Percentiles rank a stretch among this genome's conserved stretches.
Conservation (phyloP, 1,284 basidiomycete genomes). For the Moesziomyces parantarcticus region DNA sequence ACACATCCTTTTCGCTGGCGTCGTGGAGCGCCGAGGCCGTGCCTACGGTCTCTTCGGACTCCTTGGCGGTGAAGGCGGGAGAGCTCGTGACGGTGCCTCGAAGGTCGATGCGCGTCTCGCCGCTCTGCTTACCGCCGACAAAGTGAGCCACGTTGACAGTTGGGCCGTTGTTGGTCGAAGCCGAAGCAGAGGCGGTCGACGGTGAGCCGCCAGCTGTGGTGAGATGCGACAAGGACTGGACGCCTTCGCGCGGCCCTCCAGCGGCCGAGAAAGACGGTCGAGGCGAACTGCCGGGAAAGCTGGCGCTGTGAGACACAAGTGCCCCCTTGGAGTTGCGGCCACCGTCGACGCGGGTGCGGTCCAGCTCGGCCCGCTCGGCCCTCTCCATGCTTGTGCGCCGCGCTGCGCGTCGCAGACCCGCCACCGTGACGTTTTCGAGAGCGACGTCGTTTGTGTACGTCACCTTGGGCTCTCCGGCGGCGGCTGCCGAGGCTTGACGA, state of each 20-base stretch:
- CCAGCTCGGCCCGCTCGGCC: constrained; percentile 14
- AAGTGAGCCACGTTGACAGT: constrained; percentile 50
- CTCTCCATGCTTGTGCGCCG: constrained; percentile 50
- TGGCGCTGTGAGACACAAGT: constrained; percentile 42
- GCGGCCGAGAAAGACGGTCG: constrained; percentile 31
- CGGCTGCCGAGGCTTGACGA: constrained; percentile 23
- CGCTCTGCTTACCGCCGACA: constrained; percentile 35
- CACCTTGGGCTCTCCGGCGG: constrained; percentile 10
- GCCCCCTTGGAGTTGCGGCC: constrained; percentile 14
- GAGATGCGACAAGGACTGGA: constrained; percentile 30
- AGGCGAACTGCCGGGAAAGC: constrained; percentile 45
- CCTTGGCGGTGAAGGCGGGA: constrained; percentile 8
- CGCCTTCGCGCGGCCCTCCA: constrained; percentile 38
- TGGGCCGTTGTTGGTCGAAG: constrained; percentile 38
- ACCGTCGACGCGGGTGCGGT: constrained; percentile 17
- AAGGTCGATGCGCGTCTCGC: constrained; percentile 53
- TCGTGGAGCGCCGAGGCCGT: constrained; percentile 8
- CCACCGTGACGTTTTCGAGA: constrained; percentile 45
- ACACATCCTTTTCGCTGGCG: constrained; percentile 27
- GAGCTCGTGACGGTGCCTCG: constrained; percentile 45
- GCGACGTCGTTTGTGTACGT: constrained; percentile 14
- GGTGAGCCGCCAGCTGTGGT: constrained; percentile 7
- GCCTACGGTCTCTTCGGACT: constrained; percentile 1
- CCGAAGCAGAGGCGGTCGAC: constrained; percentile 26
- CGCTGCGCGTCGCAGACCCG: constrained; percentile 53